A percentile compares a stretch with the other conserved stretches of the same genome.
These are phyloP conservation scores for Lecanosticta acicola DNA, from an alignment of 2,329 filamentous ascomycete species.

Conservation along the genomic window DNA sequence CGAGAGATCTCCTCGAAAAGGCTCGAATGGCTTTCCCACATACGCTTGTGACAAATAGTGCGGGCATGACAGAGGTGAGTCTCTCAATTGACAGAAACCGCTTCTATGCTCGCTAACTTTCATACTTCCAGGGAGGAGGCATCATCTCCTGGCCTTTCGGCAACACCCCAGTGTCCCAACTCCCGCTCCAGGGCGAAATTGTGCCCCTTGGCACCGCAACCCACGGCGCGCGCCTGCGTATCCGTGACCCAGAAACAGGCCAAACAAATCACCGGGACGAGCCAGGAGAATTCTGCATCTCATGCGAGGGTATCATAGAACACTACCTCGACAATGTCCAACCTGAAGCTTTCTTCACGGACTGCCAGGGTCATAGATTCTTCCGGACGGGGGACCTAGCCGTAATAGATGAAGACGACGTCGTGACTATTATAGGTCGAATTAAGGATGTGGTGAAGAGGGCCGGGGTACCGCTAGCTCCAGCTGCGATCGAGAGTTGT, in stretches of 20 bases:
- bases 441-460: constrained; percentile 24
- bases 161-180: constrained; percentile 1
- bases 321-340: constrained; percentile 17
- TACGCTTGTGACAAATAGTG: constrained; percentile 6
- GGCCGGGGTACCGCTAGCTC: constrained; percentile 19
- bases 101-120: not conserved
- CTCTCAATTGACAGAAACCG: not conserved
- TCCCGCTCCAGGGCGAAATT: constrained; percentile 17
- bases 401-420: constrained; percentile 14
- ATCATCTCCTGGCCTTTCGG: constrained; percentile 16
- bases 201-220: constrained; percentile 11
- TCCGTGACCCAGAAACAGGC: constrained; percentile 14
- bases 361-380: constrained; percentile 16
- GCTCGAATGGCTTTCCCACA: constrained; percentile 10
- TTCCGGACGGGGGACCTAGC: constrained; percentile 26
- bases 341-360: constrained; percentile 17
- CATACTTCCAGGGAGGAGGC: constrained; percentile 6
- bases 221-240: constrained; percentile 9
- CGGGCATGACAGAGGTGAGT: constrained; percentile 18
- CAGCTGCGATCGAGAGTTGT: constrained; percentile 23
- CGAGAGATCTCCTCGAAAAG: constrained; percentile 10
- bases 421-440: constrained; percentile 23
- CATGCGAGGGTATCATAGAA: constrained; percentile 10
- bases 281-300: constrained; percentile 18
- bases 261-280: constrained; percentile 10